Percentiles rank a stretch among this genome's conserved stretches.
These are phyloP conservation scores for Chondrostereum purpureum DNA, from an alignment of 1,284 basidiomycete genomes.

Conservation along the genomic window DNA sequence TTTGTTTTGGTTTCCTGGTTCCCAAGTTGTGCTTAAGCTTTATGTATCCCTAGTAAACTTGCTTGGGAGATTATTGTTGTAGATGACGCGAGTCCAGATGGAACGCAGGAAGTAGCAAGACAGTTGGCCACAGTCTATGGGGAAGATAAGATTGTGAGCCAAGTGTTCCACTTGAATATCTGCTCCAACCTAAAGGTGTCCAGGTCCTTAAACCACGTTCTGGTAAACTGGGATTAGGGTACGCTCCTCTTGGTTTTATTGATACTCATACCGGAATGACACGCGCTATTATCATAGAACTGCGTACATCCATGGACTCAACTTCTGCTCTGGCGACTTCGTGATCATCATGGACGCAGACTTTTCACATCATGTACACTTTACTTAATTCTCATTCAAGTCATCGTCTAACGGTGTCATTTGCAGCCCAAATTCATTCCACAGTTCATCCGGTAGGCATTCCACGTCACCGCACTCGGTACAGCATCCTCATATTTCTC, in stretches of 20 bases:
- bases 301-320: slow-evolving; percentile 87
- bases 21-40: too few species aligned
- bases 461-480: not conserved
- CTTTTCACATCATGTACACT: slow-evolving; percentile 87
- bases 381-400: not conserved
- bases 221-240: slow-evolving; percentile 88
- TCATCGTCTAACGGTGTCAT: too few species aligned
- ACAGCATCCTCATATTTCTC: slow-evolving; percentile 10
- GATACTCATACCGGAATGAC: slow-evolving; percentile 10
- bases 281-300: slow-evolving; percentile 44
- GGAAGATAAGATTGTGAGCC: slow-evolving; percentile 72
- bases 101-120: slow-evolving; percentile 80
- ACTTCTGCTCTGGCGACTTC: slow-evolving; percentile 86
- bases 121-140: slow-evolving; percentile 78
- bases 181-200: not conserved
- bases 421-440: slow-evolving; percentile 84
- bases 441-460: slow-evolving; percentile 69
- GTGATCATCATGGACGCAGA: slow-evolving; percentile 97
- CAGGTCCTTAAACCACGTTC: slow-evolving; percentile 79
- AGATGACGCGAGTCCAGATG: slow-evolving; percentile 88
- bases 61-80: slow-evolving; percentile 86
- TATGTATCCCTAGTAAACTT: slow-evolving; percentile 26
- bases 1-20: slow-evolving; percentile 13
- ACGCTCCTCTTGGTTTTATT: slow-evolving; percentile 16
- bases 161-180: too few species aligned